A percentile compares a stretch with the other conserved stretches of the same genome.
These are phyloP conservation scores for Hsuehochloa calcarea DNA, from an alignment of 176 grass and related monocot genomes.

Conservation along the genomic window DNA sequence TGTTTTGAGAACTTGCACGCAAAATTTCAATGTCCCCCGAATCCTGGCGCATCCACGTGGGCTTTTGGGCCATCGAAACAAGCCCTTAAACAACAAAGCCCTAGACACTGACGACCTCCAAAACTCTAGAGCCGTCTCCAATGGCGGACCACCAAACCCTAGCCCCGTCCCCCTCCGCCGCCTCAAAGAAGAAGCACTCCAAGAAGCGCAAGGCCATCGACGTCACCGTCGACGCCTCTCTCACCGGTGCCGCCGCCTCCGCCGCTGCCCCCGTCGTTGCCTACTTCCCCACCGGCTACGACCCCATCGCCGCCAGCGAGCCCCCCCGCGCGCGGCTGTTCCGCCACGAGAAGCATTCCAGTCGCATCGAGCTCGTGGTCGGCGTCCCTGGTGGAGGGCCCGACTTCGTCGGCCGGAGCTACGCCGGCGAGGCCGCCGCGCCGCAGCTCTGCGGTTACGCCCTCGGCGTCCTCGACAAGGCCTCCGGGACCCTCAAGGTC, in stretches of 20 bases:
- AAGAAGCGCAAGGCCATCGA: constrained; percentile 43
- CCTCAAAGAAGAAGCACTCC: constrained; percentile 47
- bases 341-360: constrained; percentile 41
- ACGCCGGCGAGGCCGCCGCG: constrained; percentile 60
- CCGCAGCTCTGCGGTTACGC: constrained; percentile 70
- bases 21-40: too few species aligned
- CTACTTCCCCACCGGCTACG: constrained; percentile 86
- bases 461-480: constrained; percentile 80
- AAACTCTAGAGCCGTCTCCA: constrained; percentile 39
- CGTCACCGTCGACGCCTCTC: constrained; percentile 27
- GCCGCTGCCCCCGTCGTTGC: constrained; percentile 53
- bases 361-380: constrained; percentile 69
- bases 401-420: constrained; percentile 79
- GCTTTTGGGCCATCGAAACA: too few species aligned
- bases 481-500: constrained; percentile 70
- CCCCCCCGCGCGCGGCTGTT: constrained; percentile 34
- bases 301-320: constrained; percentile 28
- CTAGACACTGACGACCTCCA: neutral
- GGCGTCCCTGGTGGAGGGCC: constrained; percentile 29
- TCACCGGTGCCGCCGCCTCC: constrained; percentile 10
- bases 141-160: constrained; percentile 30
- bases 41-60: too few species aligned
- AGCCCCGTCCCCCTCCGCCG: constrained; percentile 18
- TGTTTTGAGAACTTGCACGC: too few species aligned
- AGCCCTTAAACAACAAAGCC: neutral